Percentiles rank a stretch among this genome's conserved stretches.
Evolutionary conservation across 768 basidiomycete species (phyloP).

Genomic region (Guyanaporus albipodus): DNA sequence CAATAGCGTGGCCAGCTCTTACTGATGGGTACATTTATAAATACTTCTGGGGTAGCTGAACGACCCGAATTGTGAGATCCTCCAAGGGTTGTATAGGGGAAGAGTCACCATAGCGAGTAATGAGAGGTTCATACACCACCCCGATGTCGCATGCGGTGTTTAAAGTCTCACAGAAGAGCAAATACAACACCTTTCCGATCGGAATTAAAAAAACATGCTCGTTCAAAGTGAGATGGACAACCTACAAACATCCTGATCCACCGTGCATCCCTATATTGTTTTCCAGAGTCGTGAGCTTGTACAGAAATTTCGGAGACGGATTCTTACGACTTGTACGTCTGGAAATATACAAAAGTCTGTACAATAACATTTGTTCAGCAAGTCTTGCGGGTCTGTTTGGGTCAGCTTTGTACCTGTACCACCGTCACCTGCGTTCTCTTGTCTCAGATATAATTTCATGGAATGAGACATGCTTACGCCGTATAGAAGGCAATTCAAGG

Average conservation of each 20-base stretch:
- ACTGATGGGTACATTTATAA: not conserved
- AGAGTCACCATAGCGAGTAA: constrained; percentile 41
- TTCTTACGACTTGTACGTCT: not conserved
- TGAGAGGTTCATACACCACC: constrained; percentile 46
- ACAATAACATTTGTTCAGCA: not conserved
- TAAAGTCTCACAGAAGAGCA: constrained; percentile 46
- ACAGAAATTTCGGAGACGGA: not conserved
- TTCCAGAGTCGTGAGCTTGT: not conserved
- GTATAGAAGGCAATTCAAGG: constrained; percentile 14
- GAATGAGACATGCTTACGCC: constrained; percentile 6
- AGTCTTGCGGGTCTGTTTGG: not conserved
- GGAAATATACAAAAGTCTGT: not conserved
- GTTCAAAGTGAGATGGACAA: not conserved
- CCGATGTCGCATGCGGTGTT: constrained; percentile 44
- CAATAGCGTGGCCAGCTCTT: not conserved
- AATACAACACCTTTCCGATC: constrained; percentile 34
- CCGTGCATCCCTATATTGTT: not conserved
- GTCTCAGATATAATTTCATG: not conserved
- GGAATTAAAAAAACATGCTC: not conserved
- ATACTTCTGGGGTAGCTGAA: constrained; percentile 17
- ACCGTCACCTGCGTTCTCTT: not conserved
- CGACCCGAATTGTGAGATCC: constrained; percentile 19
- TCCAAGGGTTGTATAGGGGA: not conserved
- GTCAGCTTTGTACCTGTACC: constrained; percentile 8
- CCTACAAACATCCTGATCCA: constrained; percentile 38